Base-by-base conservation (phyloP, 805 yeast genomes). In the Allodekkera sacchari region DNA sequence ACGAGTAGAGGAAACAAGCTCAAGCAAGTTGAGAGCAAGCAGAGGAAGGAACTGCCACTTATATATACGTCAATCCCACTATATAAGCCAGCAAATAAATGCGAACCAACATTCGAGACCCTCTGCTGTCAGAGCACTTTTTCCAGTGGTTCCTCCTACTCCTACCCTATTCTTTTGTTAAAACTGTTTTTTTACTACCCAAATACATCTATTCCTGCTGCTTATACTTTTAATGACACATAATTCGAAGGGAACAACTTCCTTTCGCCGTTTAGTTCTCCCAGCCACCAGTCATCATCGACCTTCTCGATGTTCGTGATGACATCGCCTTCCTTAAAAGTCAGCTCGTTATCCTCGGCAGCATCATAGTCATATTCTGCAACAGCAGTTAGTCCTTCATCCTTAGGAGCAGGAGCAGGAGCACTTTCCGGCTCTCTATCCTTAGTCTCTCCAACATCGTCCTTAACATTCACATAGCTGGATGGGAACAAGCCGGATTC, bases 201-300 rank as follows among this genome's bases (percentile, higher is more conserved):
- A n/a, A n/a, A n/a, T n/a, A n/a, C n/a, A n/a, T n/a, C n/a, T n/a
- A n/a, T n/a, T n/a, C n/a, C n/a, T n/a, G n/a, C n/a, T n/a, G n/a
- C n/a, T n/a, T n/a, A n/a, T n/a, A n/a, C n/a, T n/a, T n/a, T n/a
- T 24, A 53, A 33, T 28, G 53, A 53, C 30, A 92, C 97, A 52
- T 83, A 85, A 59, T 84, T 87, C 25, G 95, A 76, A 32, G 98
- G 98, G 76, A 89, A 88, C 34, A 89, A 64, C 36, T 92, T 92
- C 43, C 71, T 68, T 44, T 75, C 81, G 27, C 95, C 96, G 20
- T 75, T 61, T 45, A 78, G 67, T 39, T 73, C 76, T 31, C 98
- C 98, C 33, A 81, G 66, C 97, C 97, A 92, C 98, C 98, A 92
- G 53, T 84, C 95, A 28, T 84, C 95, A 47, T 87, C 95, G 12